Percentiles rank a stretch among this genome's conserved stretches.
These are phyloP conservation scores for Pestalotiopsis sp. DNA, from an alignment of 2,329 filamentous ascomycete species.

Conservation along the genomic window DNA sequence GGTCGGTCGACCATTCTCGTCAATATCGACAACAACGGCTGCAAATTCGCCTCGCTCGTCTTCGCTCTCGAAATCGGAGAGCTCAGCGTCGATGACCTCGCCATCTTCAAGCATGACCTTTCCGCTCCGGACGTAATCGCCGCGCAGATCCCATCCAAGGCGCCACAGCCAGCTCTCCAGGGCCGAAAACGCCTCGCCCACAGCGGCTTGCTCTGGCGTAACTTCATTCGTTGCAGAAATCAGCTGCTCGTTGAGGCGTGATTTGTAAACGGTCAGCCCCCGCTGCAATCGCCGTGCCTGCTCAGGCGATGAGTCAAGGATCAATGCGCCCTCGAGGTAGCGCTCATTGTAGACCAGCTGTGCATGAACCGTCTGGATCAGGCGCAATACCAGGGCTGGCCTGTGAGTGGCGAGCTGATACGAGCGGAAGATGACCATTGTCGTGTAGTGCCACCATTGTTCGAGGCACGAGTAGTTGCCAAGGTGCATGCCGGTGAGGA, in stretches of 20 bases:
- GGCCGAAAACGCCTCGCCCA: constrained; percentile 50
- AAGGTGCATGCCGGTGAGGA: constrained; percentile 58
- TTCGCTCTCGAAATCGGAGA: constrained; percentile 54
- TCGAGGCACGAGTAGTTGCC: constrained; percentile 62
- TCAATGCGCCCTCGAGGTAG: constrained; percentile 47
- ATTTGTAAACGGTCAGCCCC: constrained; percentile 57
- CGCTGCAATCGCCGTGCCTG: constrained; percentile 40
- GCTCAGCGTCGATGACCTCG: constrained; percentile 49
- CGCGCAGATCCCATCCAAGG: constrained; percentile 58
- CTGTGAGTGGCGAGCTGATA: constrained; percentile 44
- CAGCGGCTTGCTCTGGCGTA: constrained; percentile 43
- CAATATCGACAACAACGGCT: constrained; percentile 55
- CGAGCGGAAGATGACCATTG: constrained; percentile 54
- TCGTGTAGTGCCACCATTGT: constrained; percentile 62
- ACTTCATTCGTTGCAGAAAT: constrained; percentile 32
- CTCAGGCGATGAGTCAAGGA: constrained; percentile 38
- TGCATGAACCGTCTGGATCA: constrained; percentile 54
- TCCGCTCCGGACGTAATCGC: constrained; percentile 50
- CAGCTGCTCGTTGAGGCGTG: constrained; percentile 51
- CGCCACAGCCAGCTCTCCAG: constrained; percentile 51
- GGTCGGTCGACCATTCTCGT: constrained; percentile 52
- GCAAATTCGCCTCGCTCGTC: constrained; percentile 57
- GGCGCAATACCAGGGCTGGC: constrained; percentile 46
- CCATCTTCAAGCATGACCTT: constrained; percentile 56
- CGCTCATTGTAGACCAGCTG: constrained; percentile 57